Base-by-base conservation (phyloP, 345 rosid species). In the Arabidopsis suecica region DNA sequence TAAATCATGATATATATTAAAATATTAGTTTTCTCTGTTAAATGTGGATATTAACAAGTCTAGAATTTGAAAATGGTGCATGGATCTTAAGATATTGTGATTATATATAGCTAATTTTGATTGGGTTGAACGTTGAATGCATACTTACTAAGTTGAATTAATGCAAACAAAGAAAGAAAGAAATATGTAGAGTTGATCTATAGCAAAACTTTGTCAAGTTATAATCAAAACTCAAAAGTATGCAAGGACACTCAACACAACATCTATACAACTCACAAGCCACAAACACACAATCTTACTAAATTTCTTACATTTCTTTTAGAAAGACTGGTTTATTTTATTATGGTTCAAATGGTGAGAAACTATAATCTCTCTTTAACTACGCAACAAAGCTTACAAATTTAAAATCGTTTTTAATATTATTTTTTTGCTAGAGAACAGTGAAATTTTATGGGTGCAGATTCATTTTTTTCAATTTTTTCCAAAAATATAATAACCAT, bases 311-410 rank as follows among this genome's bases (percentile, higher is more conserved):
- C 16, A 6, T 20, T 14, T 44, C 49, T 32, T 9, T 5, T 1
- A 59, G 0, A 20, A 60, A 9, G 18, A 12, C 7, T 44, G 37
- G 10, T 64, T 12, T 45, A 9, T 42, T 28, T 14, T 47, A 10
- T 63, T 25, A 9, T n/a, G 41, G 30, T 45, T 30, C 5, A 45
- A 30, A 64, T 64, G 68, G 68, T 64, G 55, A 64, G 55, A 45
- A 28, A 9, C n/a, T 8, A 14, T n/a, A 6, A 12, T 28, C 5
- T 54, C 6, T 56, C 22, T 32, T 22, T 56, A 56, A 6, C 3
- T 55, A 20, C 11, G 12, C 6, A 32, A 28, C 32, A 28, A 28
- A 28, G 4, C 3, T 28, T 16, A 16, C 18, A 16, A 16, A 16
- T 16, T 16, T 54, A 4, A 3, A 13, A 28, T 63, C 5, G 6